Base-by-base conservation (phyloP, 1,284 basidiomycete species). In the Takashimella tepidaria region DNA sequence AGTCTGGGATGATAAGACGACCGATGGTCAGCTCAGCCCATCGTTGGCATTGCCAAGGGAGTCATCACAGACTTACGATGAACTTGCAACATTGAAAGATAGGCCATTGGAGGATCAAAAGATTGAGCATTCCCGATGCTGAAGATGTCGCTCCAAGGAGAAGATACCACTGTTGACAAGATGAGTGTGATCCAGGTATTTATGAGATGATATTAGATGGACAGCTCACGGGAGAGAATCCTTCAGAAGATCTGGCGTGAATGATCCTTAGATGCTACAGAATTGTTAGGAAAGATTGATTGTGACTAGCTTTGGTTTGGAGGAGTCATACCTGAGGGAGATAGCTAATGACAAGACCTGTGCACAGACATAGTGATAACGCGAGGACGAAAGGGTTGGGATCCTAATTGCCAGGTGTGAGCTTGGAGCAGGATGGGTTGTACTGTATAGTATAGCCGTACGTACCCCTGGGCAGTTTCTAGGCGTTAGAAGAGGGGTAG, bases 21-120 rank as follows among this genome's bases (percentile, higher is more conserved):
- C 40, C 12, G 20, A n/a, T n/a, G n/a, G n/a, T n/a, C n/a, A n/a
- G n/a, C n/a, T n/a, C n/a, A n/a, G n/a, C n/a, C n/a, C n/a, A n/a
- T n/a, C n/a, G n/a, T n/a, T n/a, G n/a, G n/a, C n/a, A n/a, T n/a
- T n/a, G n/a, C n/a, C n/a, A 21, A n/a, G 21, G 8, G 6, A 31
- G 47, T 48, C 47, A 19, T 19, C 13, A 21, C 16, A 20, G 2
- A 80, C 88, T 62, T 52, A 91, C 91, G 25, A 89, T 72, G 48
- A 83, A 79, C 24, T 78, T 76, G 73, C 93, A 98, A 71, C 93
- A 98, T 50, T 80, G 82, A 49, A 98, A 81, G 46, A 91, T 79
- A 0, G 85, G 83, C 83, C 89, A 97, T 69, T 97, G 92, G 58
- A 97, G 82, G 3, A 90, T 85, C 25, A 96, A 88, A 83, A 93